Conservation (phyloP, 2,329 filamentous ascomycete species). For the Stachybotrys echinatus region DNA sequence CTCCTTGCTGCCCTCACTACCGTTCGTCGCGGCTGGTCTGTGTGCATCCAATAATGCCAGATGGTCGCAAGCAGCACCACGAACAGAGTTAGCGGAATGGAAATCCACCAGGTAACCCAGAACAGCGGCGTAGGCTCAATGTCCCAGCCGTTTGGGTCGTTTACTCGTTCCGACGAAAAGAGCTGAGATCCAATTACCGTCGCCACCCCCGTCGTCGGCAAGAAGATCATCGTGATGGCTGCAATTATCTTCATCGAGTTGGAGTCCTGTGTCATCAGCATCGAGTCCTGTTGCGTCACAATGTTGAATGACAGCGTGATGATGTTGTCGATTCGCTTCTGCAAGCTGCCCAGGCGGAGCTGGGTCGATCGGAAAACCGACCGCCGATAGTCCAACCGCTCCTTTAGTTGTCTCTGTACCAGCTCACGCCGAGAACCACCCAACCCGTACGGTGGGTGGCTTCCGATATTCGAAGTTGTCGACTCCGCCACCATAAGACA, state of each 20-base stretch:
- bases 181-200: constrained; percentile 23
- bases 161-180: constrained; percentile 13
- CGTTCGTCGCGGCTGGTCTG: constrained; percentile 12
- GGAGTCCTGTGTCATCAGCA: constrained; percentile 26
- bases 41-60: constrained; percentile 23
- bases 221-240: constrained; percentile 29
- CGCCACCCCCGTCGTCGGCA: constrained; percentile 29
- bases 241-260: constrained; percentile 32
- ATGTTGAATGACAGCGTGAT: constrained; percentile 29
- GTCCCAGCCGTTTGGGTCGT: constrained; percentile 14
- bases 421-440: constrained; percentile 4
- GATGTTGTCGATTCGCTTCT: constrained; percentile 27
- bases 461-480: constrained; percentile 10
- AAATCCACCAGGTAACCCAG: constrained; percentile 23
- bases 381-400: constrained; percentile 22
- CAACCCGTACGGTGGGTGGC: constrained; percentile 2
- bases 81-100: constrained; percentile 20
- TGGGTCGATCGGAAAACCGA: constrained; percentile 29
- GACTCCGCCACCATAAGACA: constrained; percentile 17
- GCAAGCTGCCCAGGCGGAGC: constrained; percentile 25
- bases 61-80: constrained; percentile 15
- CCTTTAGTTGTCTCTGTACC: constrained; percentile 17
- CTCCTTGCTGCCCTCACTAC: constrained; percentile 13
- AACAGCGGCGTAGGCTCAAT: constrained; percentile 18
- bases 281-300: constrained; percentile 29